Percentiles rank a stretch among this genome's conserved stretches.
Conservation (phyloP, 2,329 filamentous ascomycete genomes). For the Cadophora malorum region DNA sequence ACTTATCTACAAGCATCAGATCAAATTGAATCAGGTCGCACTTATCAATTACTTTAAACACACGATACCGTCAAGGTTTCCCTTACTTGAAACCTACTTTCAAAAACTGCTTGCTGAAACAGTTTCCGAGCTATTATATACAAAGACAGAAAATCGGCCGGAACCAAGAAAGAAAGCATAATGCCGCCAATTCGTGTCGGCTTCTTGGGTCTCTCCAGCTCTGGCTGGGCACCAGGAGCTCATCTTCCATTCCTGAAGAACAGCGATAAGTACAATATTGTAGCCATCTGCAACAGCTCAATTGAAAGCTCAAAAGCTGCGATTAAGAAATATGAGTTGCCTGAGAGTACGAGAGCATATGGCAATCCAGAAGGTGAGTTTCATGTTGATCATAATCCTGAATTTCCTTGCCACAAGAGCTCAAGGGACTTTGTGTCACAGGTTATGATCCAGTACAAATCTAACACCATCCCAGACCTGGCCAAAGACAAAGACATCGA, state of each 20-base stretch:
- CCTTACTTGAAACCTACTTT: no score
- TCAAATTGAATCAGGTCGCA: background rate
- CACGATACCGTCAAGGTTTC: background rate
- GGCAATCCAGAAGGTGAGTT: constrained; percentile 46
- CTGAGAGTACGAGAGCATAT: constrained; percentile 50
- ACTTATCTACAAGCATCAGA: background rate
- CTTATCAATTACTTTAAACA: background rate
- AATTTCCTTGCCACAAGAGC: background rate
- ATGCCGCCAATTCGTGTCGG: constrained; percentile 38
- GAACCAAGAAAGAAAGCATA: background rate
- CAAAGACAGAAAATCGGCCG: background rate
- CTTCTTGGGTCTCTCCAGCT: constrained; percentile 37
- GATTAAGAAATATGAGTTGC: constrained; percentile 49
- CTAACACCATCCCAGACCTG: constrained; percentile 42
- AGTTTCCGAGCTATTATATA: background rate
- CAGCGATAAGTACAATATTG: constrained; percentile 50
- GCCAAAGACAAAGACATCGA: constrained; percentile 55
- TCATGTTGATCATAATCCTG: background rate
- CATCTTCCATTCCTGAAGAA: constrained; percentile 47
- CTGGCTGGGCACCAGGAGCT: constrained; percentile 45
- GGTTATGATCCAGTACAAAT: no score
- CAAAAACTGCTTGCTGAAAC: background rate
- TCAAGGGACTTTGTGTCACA: no score
- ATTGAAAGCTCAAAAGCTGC: constrained; percentile 51
- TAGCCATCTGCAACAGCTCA: constrained; percentile 57